phyloP scores from a whole-genome alignment of 2,329 filamentous ascomycete genomes.

The Sporothrix brasiliensis region DNA sequence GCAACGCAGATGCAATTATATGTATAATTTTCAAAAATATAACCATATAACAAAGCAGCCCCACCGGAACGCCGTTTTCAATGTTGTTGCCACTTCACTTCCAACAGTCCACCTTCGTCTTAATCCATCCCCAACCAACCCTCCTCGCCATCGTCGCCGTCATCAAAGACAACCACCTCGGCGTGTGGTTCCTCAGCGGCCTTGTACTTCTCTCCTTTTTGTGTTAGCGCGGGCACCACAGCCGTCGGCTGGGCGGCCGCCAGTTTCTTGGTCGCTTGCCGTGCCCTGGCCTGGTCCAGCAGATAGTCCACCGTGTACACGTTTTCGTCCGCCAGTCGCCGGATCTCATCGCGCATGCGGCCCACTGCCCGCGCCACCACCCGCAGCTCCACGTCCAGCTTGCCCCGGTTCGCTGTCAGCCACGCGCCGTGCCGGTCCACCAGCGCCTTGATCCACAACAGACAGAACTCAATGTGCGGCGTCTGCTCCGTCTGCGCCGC shows the following conservation, averaged over 20 bases:
- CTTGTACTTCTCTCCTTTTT: constrained; percentile 7
- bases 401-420: constrained; percentile 77
- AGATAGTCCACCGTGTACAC: constrained; percentile 87
- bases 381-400: constrained; percentile 81
- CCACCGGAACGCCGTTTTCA: constrained; percentile 28
- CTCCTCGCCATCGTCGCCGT: constrained; percentile 33
- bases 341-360: constrained; percentile 79
- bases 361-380: constrained; percentile 78
- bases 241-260: not conserved
- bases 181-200: constrained; percentile 4
- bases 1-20: constrained; percentile 19
- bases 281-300: constrained; percentile 52
- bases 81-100: constrained; percentile 12
- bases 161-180: constrained; percentile 29
- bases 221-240: not conserved
- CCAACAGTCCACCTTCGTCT: not conserved
- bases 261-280: constrained; percentile 36
- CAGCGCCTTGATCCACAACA: constrained; percentile 85
- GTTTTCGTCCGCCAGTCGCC: constrained; percentile 83
- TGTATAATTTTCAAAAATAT: constrained; percentile 12
- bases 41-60: not conserved
- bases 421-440: constrained; percentile 82
- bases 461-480: constrained; percentile 91
- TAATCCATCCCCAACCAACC: constrained; percentile 33
- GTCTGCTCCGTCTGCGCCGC: constrained; percentile 85